A percentile compares a stretch with the other conserved stretches of the same genome.
These are phyloP conservation scores for Salvia rosmarinus DNA, from an alignment of 257 asterid species.

Conservation along the genomic window DNA sequence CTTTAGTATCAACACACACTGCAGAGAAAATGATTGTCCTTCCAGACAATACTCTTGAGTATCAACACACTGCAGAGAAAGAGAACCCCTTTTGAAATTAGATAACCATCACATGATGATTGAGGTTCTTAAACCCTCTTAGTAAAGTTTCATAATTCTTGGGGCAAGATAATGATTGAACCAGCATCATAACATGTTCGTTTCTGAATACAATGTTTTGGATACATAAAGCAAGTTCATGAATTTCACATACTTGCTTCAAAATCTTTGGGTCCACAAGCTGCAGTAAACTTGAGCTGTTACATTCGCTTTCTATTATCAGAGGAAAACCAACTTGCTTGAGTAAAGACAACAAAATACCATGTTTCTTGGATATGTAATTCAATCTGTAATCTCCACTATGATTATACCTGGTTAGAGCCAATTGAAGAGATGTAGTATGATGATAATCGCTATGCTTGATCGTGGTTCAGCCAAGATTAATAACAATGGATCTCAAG, in stretches of 20 bases:
- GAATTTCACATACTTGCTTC: constrained; percentile 45
- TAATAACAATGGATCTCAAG: constrained; percentile 1
- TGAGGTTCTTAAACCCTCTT: constrained; percentile 32
- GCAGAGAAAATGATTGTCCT: constrained; percentile 24
- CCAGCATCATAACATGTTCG: constrained; percentile 22
- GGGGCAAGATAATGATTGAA: constrained; percentile 34
- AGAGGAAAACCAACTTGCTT: constrained; percentile 13
- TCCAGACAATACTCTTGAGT: constrained; percentile 39
- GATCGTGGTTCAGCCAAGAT: constrained; percentile 27
- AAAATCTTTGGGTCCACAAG: constrained; percentile 38
- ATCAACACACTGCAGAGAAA: constrained; percentile 38
- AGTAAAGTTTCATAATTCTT: constrained; percentile 32
- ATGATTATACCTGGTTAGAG: constrained; percentile 22
- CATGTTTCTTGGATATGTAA: background rate
- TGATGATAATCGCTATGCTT: constrained; percentile 19
- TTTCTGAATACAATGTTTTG: constrained; percentile 32
- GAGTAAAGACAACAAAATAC: background rate
- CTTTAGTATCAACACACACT: constrained; percentile 40
- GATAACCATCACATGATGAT: constrained; percentile 43
- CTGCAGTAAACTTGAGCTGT: constrained; percentile 51
- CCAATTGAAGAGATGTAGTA: constrained; percentile 14
- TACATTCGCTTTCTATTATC: constrained; percentile 19
- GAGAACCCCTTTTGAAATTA: constrained; percentile 37
- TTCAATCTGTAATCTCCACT: background rate
- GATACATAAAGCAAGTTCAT: constrained; percentile 37